phyloP scores from a whole-genome alignment of 345 rosid genomes.

The Citrus trifoliata region DNA sequence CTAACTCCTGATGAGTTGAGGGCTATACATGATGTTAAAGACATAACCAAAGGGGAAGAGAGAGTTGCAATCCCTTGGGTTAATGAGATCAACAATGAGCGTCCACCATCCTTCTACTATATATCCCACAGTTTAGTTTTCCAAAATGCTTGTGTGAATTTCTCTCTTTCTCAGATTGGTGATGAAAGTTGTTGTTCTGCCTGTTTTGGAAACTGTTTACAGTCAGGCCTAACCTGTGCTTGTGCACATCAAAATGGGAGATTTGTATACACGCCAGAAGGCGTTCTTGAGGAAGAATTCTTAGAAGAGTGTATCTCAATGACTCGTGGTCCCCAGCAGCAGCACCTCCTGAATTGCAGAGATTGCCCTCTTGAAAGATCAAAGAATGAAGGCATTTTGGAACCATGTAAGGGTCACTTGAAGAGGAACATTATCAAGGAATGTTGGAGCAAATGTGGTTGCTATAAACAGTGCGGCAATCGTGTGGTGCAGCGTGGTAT shows the following conservation, averaged over 20 bases:
- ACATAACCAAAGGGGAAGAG: slow-evolving; percentile 79
- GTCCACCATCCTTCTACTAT: slow-evolving; percentile 62
- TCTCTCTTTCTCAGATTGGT: slow-evolving; percentile 55
- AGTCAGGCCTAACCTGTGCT: slow-evolving; percentile 44
- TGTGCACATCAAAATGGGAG: slow-evolving; percentile 49
- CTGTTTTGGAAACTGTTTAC: slow-evolving; percentile 69
- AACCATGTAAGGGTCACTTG: slow-evolving; percentile 85
- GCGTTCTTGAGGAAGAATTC: slow-evolving; percentile 57
- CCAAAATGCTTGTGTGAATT: slow-evolving; percentile 52
- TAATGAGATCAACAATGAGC: slow-evolving; percentile 56
- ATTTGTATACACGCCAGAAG: slow-evolving; percentile 55
- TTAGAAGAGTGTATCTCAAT: slow-evolving; percentile 57
- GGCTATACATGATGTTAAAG: slow-evolving; percentile 39
- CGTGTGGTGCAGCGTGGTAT: slow-evolving; percentile 90
- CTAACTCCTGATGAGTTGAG: slow-evolving; percentile 47
- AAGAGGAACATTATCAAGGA: slow-evolving; percentile 74
- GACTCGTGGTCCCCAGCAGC: slow-evolving; percentile 53
- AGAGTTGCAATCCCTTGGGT: slow-evolving; percentile 62
- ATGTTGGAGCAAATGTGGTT: slow-evolving; percentile 93
- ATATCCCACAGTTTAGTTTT: slow-evolving; percentile 52
- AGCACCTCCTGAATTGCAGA: slow-evolving; percentile 47
- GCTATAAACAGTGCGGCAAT: slow-evolving; percentile 74
- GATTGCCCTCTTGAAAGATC: slow-evolving; percentile 73
- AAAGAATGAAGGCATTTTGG: slow-evolving; percentile 42
- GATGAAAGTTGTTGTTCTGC: slow-evolving; percentile 59